Evolutionary conservation across 176 grass and related monocot genomes (phyloP).

Genomic region (Avena eriantha): DNA sequence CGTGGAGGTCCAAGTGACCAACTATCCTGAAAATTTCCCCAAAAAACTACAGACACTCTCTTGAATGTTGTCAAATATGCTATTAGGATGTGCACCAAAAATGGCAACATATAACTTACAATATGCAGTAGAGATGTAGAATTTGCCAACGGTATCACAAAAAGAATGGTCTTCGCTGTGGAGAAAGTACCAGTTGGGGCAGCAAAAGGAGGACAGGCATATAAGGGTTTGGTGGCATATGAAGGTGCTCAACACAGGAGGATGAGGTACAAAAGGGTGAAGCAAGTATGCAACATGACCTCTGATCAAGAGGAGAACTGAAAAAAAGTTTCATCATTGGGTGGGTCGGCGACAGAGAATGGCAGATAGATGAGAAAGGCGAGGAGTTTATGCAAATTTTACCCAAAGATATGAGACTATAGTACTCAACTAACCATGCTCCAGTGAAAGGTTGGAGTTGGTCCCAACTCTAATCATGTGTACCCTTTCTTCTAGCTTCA

Average conservation of each 20-base stretch:
- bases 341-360: background rate
- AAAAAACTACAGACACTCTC: background rate
- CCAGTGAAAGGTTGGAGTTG: background rate
- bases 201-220: background rate
- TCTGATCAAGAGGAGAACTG: slow-evolving; percentile 3
- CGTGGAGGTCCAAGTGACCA: too few relatives aligned
- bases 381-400: slow-evolving; percentile 1
- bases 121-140: background rate
- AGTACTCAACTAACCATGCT: slow-evolving; percentile 12
- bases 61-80: background rate
- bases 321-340: background rate
- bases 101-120: background rate
- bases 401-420: slow-evolving; percentile 1
- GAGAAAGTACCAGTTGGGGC: background rate
- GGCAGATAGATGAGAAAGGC: background rate
- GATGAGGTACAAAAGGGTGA: background rate
- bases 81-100: background rate
- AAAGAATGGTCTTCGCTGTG: background rate
- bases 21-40: too few relatives aligned
- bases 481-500: slow-evolving; percentile 21
- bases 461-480: background rate
- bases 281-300: background rate
- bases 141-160: background rate
- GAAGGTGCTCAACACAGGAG: background rate
- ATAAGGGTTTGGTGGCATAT: background rate